A percentile compares a stretch with the other conserved stretches of the same genome.
phyloP scores from a whole-genome alignment of 2,329 filamentous ascomycete genomes.

The Venturia nashicola region DNA sequence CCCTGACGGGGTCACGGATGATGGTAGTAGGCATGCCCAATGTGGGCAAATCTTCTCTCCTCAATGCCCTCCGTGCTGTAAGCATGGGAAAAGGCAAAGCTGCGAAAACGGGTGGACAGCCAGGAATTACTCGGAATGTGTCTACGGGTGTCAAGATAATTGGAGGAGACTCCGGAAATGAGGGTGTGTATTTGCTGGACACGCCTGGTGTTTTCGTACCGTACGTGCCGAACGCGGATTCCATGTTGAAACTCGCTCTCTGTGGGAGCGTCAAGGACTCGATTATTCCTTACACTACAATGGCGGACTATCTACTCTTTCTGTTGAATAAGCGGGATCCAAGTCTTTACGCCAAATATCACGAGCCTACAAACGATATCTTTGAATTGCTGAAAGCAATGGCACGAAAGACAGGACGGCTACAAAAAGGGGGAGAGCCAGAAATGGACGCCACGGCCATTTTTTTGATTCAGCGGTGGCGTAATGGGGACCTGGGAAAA shows the following conservation, averaged over 20 bases:
- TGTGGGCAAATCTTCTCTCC: slow-evolving; percentile 87
- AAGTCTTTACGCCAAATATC: slow-evolving; percentile 49
- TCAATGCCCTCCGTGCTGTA: slow-evolving; percentile 67
- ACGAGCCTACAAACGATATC: slow-evolving; percentile 73
- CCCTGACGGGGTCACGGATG: slow-evolving; percentile 69
- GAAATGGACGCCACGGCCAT: slow-evolving; percentile 63
- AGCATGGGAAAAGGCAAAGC: slow-evolving; percentile 59
- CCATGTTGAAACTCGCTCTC: slow-evolving; percentile 91
- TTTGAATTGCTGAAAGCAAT: slow-evolving; percentile 56
- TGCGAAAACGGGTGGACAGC: slow-evolving; percentile 71
- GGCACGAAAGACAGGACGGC: slow-evolving; percentile 60
- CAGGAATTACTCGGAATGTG: slow-evolving; percentile 81
- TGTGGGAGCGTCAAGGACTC: slow-evolving; percentile 86
- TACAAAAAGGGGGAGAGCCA: slow-evolving; percentile 60
- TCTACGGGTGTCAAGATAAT: slow-evolving; percentile 72
- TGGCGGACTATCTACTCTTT: slow-evolving; percentile 86
- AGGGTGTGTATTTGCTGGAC: slow-evolving; percentile 74
- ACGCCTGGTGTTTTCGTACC: slow-evolving; percentile 94
- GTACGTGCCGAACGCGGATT: slow-evolving; percentile 70
- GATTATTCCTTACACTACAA: slow-evolving; percentile 60
- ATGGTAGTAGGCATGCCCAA: slow-evolving; percentile 97
- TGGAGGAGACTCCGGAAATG: slow-evolving; percentile 36
- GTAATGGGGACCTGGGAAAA: slow-evolving; percentile 59
- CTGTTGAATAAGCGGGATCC: slow-evolving; percentile 61
- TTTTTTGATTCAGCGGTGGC: slow-evolving; percentile 73